Percentiles rank a stretch among this genome's conserved stretches.
Conservation (phyloP, 148 eudicot species). For the Rhododendron mucronatum region DNA sequence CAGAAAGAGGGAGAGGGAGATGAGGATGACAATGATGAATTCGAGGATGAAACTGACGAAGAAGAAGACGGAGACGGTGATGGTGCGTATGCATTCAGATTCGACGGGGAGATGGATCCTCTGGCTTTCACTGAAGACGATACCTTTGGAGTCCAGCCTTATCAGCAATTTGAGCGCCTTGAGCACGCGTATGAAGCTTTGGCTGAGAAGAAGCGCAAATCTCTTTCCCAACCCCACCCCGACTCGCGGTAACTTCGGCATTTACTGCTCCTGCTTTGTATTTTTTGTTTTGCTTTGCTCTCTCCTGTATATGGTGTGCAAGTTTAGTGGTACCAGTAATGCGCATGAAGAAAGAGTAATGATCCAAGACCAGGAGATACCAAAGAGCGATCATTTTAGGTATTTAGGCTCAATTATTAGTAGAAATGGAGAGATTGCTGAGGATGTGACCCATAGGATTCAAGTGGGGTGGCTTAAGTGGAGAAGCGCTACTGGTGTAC, state of each 20-base stretch:
- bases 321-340: too few species aligned
- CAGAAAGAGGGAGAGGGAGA: conserved; percentile 14
- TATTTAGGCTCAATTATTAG: too few species aligned
- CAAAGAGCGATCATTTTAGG: too few species aligned
- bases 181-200: too few species aligned
- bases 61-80: conserved; percentile 43
- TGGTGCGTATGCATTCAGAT: conserved; percentile 27
- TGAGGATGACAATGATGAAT: background rate
- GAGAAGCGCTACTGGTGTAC: too few species aligned
- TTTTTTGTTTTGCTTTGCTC: background rate
- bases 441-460: too few species aligned
- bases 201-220: too few species aligned
- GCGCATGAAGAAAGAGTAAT: too few species aligned
- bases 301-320: too few species aligned
- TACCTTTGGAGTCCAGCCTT: conserved; percentile 41
- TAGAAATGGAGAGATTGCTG: too few species aligned
- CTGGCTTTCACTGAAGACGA: conserved; percentile 45
- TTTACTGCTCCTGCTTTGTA: background rate
- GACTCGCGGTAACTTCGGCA: conserved; percentile 22
- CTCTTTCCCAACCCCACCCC: background rate
- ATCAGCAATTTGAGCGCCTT: background rate
- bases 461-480: too few species aligned
- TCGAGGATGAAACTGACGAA: background rate
- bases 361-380: too few species aligned
- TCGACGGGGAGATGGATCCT: conserved; percentile 59